Conservation (phyloP, 306 rosid species). For the Benincasa hispida region DNA sequence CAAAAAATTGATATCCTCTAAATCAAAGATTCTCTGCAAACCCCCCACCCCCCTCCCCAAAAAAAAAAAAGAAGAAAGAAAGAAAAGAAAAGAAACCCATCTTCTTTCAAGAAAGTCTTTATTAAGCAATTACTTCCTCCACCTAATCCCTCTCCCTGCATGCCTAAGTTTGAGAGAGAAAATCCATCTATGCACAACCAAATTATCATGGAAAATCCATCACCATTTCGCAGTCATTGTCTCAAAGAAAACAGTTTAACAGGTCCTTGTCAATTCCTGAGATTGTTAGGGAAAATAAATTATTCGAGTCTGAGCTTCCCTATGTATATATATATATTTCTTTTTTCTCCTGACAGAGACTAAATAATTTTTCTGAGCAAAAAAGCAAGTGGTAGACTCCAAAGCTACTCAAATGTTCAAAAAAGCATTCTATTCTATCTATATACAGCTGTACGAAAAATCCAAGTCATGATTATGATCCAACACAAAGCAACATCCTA, state of each 20-base stretch:
- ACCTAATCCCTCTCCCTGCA: constrained; percentile 7
- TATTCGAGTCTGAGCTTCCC: neutral
- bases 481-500: constrained; percentile 54
- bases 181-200: neutral
- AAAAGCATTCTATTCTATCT: constrained; percentile 12
- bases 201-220: constrained; percentile 4
- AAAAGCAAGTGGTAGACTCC: constrained; percentile 37
- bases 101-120: neutral
- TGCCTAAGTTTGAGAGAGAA: constrained; percentile 5
- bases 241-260: neutral
- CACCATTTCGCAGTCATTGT: constrained; percentile 8
- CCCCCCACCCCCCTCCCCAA: neutral
- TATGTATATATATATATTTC: neutral
- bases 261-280: constrained; percentile 4
- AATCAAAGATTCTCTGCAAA: neutral
- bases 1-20: neutral
- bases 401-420: constrained; percentile 58
- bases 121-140: neutral
- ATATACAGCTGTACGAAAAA: constrained; percentile 35
- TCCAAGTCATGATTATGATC: constrained; percentile 37
- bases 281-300: neutral
- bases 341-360: constrained; percentile 7
- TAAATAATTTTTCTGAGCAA: constrained; percentile 3
- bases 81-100: neutral
- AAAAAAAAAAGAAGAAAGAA: neutral